These are phyloP conservation scores for Parastagonospora avenae DNA, from an alignment of 2,329 filamentous ascomycete species.

Conservation along the genomic window DNA sequence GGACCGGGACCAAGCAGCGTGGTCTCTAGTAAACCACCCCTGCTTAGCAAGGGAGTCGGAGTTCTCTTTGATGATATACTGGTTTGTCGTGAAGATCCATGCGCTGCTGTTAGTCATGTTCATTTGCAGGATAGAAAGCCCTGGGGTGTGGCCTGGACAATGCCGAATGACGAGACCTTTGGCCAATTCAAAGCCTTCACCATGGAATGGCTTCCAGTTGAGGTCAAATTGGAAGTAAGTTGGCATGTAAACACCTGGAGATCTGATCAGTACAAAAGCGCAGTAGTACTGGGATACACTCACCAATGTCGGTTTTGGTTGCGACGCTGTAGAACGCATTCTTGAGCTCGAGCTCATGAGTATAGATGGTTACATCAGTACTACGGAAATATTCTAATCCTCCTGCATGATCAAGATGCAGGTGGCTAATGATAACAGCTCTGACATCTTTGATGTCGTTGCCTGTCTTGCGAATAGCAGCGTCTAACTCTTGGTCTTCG, in stretches of 20 bases:
- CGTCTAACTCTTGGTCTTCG: slow-evolving; percentile 22
- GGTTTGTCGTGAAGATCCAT: slow-evolving; percentile 46
- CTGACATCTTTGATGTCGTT: slow-evolving; percentile 44
- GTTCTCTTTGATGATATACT: slow-evolving; percentile 46
- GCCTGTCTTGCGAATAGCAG: slow-evolving; percentile 33
- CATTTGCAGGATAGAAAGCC: slow-evolving; percentile 43
- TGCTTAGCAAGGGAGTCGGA: slow-evolving; percentile 38
- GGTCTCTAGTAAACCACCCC: slow-evolving; percentile 45
- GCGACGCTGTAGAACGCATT: slow-evolving; percentile 46
- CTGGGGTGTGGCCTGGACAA: slow-evolving; percentile 45
- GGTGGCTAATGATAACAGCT: slow-evolving; percentile 45
- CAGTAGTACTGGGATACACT: slow-evolving; percentile 8
- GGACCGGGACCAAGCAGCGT: slow-evolving; percentile 38
- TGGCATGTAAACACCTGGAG: slow-evolving; percentile 3
- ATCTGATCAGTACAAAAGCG: not conserved
- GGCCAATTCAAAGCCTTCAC: slow-evolving; percentile 36
- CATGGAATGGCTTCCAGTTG: slow-evolving; percentile 43
- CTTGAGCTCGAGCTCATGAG: slow-evolving; percentile 47
- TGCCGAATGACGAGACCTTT: slow-evolving; percentile 40
- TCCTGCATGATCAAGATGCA: slow-evolving; percentile 46
- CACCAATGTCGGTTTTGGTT: slow-evolving; percentile 35
- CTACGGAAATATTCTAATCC: slow-evolving; percentile 43
- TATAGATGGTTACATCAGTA: slow-evolving; percentile 43
- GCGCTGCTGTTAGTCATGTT: slow-evolving; percentile 42
- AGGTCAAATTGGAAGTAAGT: slow-evolving; percentile 40